Evolutionary conservation across 306 rosid genomes (phyloP), one percentile per base, ranked within the genome.

Genomic region (Glycine soja): DNA sequence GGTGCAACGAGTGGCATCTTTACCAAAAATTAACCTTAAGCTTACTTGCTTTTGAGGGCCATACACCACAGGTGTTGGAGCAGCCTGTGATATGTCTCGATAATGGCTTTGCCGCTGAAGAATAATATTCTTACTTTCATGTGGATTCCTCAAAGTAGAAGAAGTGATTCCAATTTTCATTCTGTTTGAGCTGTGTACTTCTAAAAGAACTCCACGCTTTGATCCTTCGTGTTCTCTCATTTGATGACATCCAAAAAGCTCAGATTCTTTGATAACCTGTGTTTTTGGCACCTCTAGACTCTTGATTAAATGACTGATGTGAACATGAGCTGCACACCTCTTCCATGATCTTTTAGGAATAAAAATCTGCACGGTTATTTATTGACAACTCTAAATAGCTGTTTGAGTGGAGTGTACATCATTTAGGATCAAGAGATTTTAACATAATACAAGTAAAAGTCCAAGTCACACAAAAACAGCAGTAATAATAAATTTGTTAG

Each of bases 321-420:
- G 80, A 59, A 90, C 91, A 84, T 93, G 98, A 70, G 87, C 74
- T 43, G 90, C 93, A 78, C 90, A 91, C 78, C 81, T 91, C 88
- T 89, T 93, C 87, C 86, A 83, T 8, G 80, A 53, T 50, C 47
- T 84, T 73, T 80, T 85, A 59, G 64, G 78, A 45, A 11, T 15
- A 19, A 30, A 69, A 67, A 70, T 72, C 96, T 91, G 90, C 76
- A 47, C 0, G 19, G 57, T 76, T 67, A 68, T 69, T 45, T 36
- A 54, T 51, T 66, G 72, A 13, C 70, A 77, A 46, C 40, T 63
- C 61, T 62, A 32, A 79, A 2, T 11, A 51, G 65, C 11, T 69
- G 43, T 38, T 36, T 66, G 56, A 76, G 69, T 82, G 67, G 32
- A 70, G 18, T 7, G 52, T 46, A 45, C 32, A 53, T 38, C 30